A percentile compares a stretch with the other conserved stretches of the same genome.
These are phyloP conservation scores for Rhododendron ovatum DNA, from an alignment of 148 eudicot species.

Conservation along the genomic window DNA sequence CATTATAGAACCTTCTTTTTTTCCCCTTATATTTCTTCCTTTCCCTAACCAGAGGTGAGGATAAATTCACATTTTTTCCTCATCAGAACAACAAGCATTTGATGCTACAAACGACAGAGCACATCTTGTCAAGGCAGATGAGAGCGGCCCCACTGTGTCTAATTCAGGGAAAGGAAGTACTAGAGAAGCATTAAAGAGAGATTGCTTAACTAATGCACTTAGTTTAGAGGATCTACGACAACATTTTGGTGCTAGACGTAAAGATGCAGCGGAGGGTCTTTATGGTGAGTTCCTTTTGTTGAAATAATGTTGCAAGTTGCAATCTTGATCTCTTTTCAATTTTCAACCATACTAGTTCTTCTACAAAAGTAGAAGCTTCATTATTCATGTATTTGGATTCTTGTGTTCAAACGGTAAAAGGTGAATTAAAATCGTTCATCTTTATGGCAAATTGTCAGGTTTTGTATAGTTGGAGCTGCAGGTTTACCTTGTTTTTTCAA, in stretches of 20 bases:
- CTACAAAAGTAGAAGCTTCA: neutral
- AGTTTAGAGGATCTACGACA: neutral
- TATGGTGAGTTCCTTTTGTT: neutral
- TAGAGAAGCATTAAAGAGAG: neutral
- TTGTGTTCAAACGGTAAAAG: neutral
- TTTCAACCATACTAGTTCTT: neutral
- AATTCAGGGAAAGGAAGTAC: neutral
- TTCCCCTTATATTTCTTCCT: conserved; percentile 64
- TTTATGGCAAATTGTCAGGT: neutral
- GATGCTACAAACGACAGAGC: neutral
- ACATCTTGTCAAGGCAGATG: neutral
- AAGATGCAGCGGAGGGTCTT: neutral
- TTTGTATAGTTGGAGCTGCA: neutral
- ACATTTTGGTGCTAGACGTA: neutral
- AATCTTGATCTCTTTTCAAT: neutral
- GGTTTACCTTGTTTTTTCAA: neutral
- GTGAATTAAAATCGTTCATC: neutral
- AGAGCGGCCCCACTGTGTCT: neutral
- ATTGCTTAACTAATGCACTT: neutral
- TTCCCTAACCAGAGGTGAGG: neutral
- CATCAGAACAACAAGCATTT: neutral
- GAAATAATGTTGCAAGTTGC: neutral
- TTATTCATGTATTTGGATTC: neutral
- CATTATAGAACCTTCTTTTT: conserved; percentile 27
- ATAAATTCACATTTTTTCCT: neutral